A percentile compares a stretch with the other conserved stretches of the same genome.
phyloP scores from a whole-genome alignment of 176 grass and related monocot species.

The Phragmites australis region DNA sequence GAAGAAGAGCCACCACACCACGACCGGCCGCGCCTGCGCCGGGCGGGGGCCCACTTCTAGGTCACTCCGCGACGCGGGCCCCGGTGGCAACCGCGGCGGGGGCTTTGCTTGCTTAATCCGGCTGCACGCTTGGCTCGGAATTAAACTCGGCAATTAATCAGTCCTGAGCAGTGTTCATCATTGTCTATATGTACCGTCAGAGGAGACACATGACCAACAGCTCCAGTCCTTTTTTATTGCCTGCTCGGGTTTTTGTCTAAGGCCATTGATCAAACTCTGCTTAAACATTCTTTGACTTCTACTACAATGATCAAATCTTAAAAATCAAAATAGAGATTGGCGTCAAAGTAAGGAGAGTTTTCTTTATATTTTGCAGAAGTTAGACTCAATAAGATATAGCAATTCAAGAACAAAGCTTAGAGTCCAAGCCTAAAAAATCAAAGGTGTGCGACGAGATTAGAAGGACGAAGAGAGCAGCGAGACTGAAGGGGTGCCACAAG shows the following conservation, averaged over 20 bases:
- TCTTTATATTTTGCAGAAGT: too few species aligned
- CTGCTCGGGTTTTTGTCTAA: not conserved
- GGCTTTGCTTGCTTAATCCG: not conserved
- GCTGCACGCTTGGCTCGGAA: not conserved
- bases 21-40: not conserved
- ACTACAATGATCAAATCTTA: too few species aligned
- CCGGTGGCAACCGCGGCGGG: not conserved
- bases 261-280: not conserved
- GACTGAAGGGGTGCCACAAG: too few species aligned
- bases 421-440: too few species aligned
- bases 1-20: not conserved
- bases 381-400: too few species aligned
- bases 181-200: not conserved
- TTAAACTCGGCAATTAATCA: not conserved
- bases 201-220: not conserved
- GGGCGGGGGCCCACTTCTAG: not conserved
- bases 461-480: too few species aligned
- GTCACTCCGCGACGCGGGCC: not conserved
- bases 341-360: too few species aligned
- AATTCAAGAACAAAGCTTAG: too few species aligned
- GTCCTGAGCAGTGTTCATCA: not conserved
- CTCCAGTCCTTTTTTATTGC: not conserved
- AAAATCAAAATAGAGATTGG: too few species aligned
- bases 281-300: too few species aligned
- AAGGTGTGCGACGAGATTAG: too few species aligned